Conservation (phyloP, 1,284 basidiomycete genomes). For the Moniliella sp. region DNA sequence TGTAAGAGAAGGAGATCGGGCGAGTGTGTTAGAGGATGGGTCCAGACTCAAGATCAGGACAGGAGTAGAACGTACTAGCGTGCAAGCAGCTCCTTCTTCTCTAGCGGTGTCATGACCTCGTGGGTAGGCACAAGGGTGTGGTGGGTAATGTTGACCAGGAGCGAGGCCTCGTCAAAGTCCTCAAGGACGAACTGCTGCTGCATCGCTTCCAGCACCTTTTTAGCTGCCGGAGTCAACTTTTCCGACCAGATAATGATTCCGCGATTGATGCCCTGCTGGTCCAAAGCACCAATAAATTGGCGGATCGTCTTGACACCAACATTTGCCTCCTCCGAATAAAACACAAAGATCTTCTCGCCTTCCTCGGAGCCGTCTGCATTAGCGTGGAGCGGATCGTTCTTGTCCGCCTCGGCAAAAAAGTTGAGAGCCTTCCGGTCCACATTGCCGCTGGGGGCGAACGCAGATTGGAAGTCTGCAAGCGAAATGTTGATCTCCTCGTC, state of each 20-base stretch:
- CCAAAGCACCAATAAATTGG: conserved; percentile 26
- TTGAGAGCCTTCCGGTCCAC: conserved; percentile 27
- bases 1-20: background rate
- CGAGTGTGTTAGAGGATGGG: no score
- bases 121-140: conserved; percentile 87
- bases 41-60: no score
- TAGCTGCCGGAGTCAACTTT: conserved; percentile 67
- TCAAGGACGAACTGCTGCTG: conserved; percentile 62
- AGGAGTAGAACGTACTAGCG: no score
- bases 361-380: no score
- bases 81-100: no score
- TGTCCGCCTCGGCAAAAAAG: conserved; percentile 20
- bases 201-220: conserved; percentile 43
- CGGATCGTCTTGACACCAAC: conserved; percentile 33
- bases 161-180: conserved; percentile 84
- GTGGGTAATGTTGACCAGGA: conserved; percentile 89
- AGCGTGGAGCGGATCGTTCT: no score
- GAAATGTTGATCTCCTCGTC: conserved; percentile 76
- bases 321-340: conserved; percentile 44
- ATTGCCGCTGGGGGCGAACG: conserved; percentile 37
- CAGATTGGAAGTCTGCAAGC: conserved; percentile 46
- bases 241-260: conserved; percentile 90
- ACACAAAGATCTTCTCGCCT: conserved; percentile 73
- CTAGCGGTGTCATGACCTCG: conserved; percentile 60
- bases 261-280: conserved; percentile 53